Evolutionary conservation across 2,329 filamentous ascomycete species (phyloP), one percentile per base, ranked within the genome.

Genomic region (Sordariomycetes sp.): DNA sequence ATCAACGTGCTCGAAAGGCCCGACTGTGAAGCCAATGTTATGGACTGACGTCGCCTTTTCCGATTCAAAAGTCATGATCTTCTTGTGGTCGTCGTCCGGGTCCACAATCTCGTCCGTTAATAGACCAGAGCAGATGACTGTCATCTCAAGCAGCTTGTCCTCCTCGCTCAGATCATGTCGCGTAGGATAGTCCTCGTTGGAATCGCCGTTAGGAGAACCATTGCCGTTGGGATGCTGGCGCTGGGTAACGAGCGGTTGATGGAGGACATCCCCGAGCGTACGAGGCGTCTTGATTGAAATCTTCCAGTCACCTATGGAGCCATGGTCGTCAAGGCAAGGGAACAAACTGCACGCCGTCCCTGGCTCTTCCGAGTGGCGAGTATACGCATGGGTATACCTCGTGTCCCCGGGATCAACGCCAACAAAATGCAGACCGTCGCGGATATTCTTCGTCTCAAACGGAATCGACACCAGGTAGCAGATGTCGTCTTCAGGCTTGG

Each of bases 1-100:
- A 66, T 96, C 89, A 56, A 97, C 85, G 63, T 92, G 87, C 69
- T 97, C 90, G 67, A 99, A 99, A 0, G 95, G 94, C 0, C 95
- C 94, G 58, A 97, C 82, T 2, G 90, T 89, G 68, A 99, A 96
- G 4, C 91, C 92, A 61, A 99, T 85, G 67, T 97, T 92, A 61
- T 91, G 87, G 1, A 92, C 86, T 1, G 90, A 85, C 10, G 94
- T 82, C 55, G 87, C 83, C 60, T 85, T 84, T 59, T 81, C 80
- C 54, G 88, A 86, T 57, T 84, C 82, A 66, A 97, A 99, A 0
- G 86, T 89, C 67, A 94, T 88, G 1, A 89, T 90, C 70, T 95
- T 96, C 67, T 90, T 90, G 25, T 82, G 84, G 57, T 88, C 78
- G 63, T 97, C 88, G 28, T 80, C 79, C 13, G 85, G 81, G 64